phyloP scores from a whole-genome alignment of 192 early-diverging fungal species.

The Chytriomyces hyalinus region DNA sequence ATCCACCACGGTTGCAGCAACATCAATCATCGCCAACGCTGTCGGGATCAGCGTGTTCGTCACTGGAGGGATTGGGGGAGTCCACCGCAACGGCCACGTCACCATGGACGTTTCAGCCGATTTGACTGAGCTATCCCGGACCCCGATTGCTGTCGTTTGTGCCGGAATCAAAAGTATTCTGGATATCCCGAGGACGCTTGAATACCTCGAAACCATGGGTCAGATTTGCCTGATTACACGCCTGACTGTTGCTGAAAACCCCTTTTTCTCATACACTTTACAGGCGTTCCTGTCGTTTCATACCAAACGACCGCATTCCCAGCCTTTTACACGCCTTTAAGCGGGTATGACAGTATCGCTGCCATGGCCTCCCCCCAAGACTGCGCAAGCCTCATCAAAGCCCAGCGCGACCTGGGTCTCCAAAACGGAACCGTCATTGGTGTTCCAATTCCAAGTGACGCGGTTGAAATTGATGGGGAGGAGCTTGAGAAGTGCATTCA shows the following conservation, averaged over 20 bases:
- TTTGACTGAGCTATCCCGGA: constrained; percentile 85
- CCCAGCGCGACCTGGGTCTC: constrained; percentile 63
- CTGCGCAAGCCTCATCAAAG: constrained; percentile 65
- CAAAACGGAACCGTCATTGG: constrained; percentile 83
- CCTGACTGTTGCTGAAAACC: constrained; percentile 59
- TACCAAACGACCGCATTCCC: constrained; percentile 74
- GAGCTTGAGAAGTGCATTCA: constrained; percentile 64
- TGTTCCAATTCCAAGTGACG: constrained; percentile 82
- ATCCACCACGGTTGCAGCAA: constrained; percentile 92
- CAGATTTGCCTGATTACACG: too few relatives aligned
- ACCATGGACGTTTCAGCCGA: constrained; percentile 85
- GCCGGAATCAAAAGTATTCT: constrained; percentile 97
- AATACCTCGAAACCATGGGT: constrained; percentile 65
- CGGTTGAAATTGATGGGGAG: constrained; percentile 61
- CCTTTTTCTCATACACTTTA: constrained; percentile 36
- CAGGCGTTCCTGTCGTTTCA: constrained; percentile 90
- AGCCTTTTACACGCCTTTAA: constrained; percentile 85
- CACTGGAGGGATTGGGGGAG: constrained; percentile 97
- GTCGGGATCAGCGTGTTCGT: constrained; percentile 92
- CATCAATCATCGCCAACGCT: constrained; percentile 83
- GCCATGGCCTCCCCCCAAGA: constrained; percentile 55
- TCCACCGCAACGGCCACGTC: constrained; percentile 77
- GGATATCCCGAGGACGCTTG: constrained; percentile 89
- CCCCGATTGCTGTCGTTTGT: constrained; percentile 94
- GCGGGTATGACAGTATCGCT: constrained; percentile 67